phyloP scores from a whole-genome alignment of 148 eudicot species.

The Silene conica region DNA sequence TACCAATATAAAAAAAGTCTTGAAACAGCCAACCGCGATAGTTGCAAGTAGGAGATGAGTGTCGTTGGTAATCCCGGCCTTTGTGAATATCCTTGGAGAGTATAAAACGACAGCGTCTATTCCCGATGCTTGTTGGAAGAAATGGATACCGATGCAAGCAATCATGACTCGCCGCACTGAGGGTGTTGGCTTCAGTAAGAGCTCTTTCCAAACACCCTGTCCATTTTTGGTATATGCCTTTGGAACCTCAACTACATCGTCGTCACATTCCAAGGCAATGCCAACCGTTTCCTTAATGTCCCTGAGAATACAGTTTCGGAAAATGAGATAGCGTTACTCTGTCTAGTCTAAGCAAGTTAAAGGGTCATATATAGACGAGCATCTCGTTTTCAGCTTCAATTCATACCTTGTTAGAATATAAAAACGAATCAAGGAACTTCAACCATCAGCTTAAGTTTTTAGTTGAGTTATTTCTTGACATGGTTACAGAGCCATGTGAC shows the following conservation, averaged over 20 bases:
- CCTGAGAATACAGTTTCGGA: not conserved
- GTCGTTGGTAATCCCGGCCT: conserved; percentile 47
- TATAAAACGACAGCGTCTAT: conserved; percentile 70
- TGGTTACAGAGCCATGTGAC: too few relatives aligned
- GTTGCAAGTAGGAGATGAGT: conserved; percentile 48
- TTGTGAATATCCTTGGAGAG: conserved; percentile 63
- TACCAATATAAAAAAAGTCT: conserved; percentile 30
- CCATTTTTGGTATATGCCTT: conserved; percentile 20
- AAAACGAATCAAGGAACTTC: too few relatives aligned
- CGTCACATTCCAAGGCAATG: conserved; percentile 12
- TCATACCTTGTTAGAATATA: too few relatives aligned
- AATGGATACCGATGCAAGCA: conserved; percentile 66
- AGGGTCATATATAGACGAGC: too few relatives aligned
- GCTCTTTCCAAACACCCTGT: conserved; percentile 44
- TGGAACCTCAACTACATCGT: conserved; percentile 11
- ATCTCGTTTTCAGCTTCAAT: too few relatives aligned
- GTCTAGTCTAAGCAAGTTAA: too few relatives aligned
- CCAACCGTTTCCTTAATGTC: conserved; percentile 14
- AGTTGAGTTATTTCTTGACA: too few relatives aligned
- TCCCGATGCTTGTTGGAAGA: conserved; percentile 78
- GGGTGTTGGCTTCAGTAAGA: conserved; percentile 43
- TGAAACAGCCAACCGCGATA: conserved; percentile 57
- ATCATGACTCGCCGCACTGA: conserved; percentile 48
- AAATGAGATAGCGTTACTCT: not conserved
- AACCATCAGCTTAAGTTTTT: too few relatives aligned